Conservation (phyloP, 306 rosid genomes). For the Medicago ruthenica region DNA sequence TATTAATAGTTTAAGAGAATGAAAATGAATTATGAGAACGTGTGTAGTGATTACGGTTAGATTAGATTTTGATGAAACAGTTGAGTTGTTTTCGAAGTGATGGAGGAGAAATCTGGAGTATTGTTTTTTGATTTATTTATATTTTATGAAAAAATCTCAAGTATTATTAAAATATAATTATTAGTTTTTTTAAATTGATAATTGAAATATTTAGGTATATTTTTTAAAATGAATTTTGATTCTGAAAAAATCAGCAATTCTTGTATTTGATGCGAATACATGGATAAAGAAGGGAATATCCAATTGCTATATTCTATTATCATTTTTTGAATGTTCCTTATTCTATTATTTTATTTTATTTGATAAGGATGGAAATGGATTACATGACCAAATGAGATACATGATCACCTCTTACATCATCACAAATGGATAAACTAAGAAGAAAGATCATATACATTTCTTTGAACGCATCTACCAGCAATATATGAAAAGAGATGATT, state of each 20-base stretch:
- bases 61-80: slow-evolving; percentile 3
- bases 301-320: not conserved
- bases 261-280: not conserved
- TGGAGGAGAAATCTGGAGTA: not conserved
- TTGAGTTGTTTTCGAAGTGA: slow-evolving; percentile 2
- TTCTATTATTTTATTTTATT: not conserved
- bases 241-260: not conserved
- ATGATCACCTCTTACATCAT: not conserved
- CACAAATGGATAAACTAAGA: too few species aligned
- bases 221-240: not conserved
- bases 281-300: slow-evolving; percentile 38
- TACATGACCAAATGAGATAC: not conserved
- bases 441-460: too few species aligned
- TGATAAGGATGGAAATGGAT: not conserved
- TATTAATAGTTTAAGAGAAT: not conserved
- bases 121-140: not conserved
- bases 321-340: not conserved
- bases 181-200: not conserved
- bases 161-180: not conserved
- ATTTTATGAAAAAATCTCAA: not conserved
- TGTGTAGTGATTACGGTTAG: not conserved
- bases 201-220: not conserved
- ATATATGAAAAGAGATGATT: too few species aligned
- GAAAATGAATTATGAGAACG: not conserved
- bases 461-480: too few species aligned